These are phyloP conservation scores for grape (Vitis vinifera) DNA, from an alignment of 164 flowering plant species.

Conservation along the genomic window DNA sequence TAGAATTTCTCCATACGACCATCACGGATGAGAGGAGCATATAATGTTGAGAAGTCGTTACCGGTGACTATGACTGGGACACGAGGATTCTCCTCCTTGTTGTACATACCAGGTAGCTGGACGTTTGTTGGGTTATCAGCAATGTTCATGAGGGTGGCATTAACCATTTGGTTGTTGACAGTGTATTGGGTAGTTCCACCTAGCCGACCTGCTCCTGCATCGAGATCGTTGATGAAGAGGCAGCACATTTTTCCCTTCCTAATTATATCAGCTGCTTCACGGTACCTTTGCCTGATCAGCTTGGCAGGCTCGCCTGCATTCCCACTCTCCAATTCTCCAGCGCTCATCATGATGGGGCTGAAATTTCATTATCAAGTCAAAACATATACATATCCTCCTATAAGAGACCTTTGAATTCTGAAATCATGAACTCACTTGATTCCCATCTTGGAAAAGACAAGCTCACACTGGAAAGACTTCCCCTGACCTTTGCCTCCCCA, in stretches of 20 bases:
- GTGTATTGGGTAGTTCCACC: constrained; percentile 74
- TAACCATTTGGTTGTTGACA: constrained; percentile 76
- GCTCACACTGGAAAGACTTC: constrained; percentile 74
- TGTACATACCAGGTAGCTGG: constrained; percentile 73
- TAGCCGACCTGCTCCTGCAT: constrained; percentile 68
- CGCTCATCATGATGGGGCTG: constrained; percentile 79
- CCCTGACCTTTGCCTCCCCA: constrained; percentile 87
- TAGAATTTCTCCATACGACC: constrained; percentile 83
- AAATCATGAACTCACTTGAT: constrained; percentile 42
- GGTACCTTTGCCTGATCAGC: constrained; percentile 66
- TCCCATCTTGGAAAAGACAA: constrained; percentile 72
- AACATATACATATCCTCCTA: neutral
- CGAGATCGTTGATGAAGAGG: constrained; percentile 76
- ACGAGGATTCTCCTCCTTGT: constrained; percentile 68
- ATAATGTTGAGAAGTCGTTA: constrained; percentile 66
- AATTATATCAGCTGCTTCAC: constrained; percentile 70
- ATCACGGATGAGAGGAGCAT: constrained; percentile 76
- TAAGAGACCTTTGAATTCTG: neutral
- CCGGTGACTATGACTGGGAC: constrained; percentile 73
- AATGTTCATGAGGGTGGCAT: constrained; percentile 78
- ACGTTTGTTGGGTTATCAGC: constrained; percentile 68
- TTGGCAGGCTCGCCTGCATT: constrained; percentile 71
- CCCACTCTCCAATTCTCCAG: constrained; percentile 68
- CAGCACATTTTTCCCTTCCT: constrained; percentile 71
- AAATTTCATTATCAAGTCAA: constrained; percentile 1